Base-by-base conservation (phyloP, 352 stramenopile genomes). In the Globisporangium irregulare region DNA sequence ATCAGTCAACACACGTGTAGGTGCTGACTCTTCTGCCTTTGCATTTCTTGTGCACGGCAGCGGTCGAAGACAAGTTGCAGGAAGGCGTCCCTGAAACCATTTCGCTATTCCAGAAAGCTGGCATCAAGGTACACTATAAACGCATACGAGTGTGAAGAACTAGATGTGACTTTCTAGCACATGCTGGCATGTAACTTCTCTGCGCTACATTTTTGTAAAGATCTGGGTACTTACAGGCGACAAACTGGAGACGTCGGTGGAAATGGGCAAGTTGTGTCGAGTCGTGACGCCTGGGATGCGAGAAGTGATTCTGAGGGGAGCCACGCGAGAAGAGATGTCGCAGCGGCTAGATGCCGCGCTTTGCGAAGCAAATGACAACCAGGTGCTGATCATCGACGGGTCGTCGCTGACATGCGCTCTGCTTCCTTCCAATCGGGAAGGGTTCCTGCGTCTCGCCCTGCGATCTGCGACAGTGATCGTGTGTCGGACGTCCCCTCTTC, bases 241-340 rank as follows among this genome's bases (percentile, higher is more conserved):
- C 75, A 99, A 99, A 69, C 82, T 98, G n/a, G 98, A 99, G 74
- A 99, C 97, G 4, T 98, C 98, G 5, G 92, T 99, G 38, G 97
- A 99, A 78, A 99, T 99, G 77, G 97, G 95, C 32, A 98, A 95
- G 56, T 77, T 95, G 2, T 97, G 88, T 65, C 80, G 85, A 22
- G 82, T 98, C 10, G 77, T 98, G 27, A 92, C 82, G 0, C 73
- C 77, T n/a, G 78, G 81, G 34, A 96, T 95, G 83, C 89, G 96
- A 64, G 83, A 93, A 64, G 72, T 91, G 6, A 75, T 92, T 1
- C 60, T 94, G 9, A 76, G 79, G 36, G 86, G 67, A 8, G 55
- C 73, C 0, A 87, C 74, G 10, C 72, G 75, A 34, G 67, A 80
- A 14, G 77, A 84, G 43, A 87, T 94, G 75, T 66, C 80, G 1